Evolutionary conservation across 2,329 filamentous ascomycete genomes (phyloP), one percentile per base, ranked within the genome.

Genomic region (Endoconidiophora polonica): DNA sequence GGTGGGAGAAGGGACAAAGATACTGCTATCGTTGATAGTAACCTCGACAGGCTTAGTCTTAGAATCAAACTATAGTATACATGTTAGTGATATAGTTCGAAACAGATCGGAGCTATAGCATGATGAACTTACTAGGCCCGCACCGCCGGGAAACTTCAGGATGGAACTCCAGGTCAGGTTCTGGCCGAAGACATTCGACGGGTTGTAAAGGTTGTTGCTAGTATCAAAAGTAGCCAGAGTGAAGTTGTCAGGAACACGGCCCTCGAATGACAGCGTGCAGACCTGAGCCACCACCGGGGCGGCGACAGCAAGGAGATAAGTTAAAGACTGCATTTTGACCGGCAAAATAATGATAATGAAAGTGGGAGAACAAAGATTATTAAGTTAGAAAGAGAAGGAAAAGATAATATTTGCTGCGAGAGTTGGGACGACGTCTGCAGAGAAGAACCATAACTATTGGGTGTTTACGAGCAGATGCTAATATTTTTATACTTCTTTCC

Each of bases 11-110:
- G 68, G 68, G n/a, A 65, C 64, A 61, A 80, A 81, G 60, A 81
- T 77, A 56, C 73, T 77, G 53, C 68, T 57, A 59, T 79, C 76
- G 52, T 59, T 68, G 59, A 79, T 70, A 39, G 72, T 76, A 7
- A 77, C 69, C 57, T 74, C 72, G 20, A 77, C 55, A 3, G 74
- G 62, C 33, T 67, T 61, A 41, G 65, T 63, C 43, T 62, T 61
- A 14, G 55, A 56, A 47, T 75, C 71, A 56, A 74, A 74, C 59
- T 55, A 38, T 22, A 50, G 5, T 12, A 14, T 4, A 38, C 6
- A 29, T 46, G 46, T 52, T 46, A 50, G 44, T 43, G 12, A 24
- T 24, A 14, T 20, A 18, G 33, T 26, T 29, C 26, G 12, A 40
- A 14, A 23, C 16, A n/a, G 16, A 26, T 14, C 55, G 53, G 55